A percentile compares a stretch with the other conserved stretches of the same genome.
Evolutionary conservation across 2,329 filamentous ascomycete species (phyloP).

Genomic region (Diaporthe vexans): DNA sequence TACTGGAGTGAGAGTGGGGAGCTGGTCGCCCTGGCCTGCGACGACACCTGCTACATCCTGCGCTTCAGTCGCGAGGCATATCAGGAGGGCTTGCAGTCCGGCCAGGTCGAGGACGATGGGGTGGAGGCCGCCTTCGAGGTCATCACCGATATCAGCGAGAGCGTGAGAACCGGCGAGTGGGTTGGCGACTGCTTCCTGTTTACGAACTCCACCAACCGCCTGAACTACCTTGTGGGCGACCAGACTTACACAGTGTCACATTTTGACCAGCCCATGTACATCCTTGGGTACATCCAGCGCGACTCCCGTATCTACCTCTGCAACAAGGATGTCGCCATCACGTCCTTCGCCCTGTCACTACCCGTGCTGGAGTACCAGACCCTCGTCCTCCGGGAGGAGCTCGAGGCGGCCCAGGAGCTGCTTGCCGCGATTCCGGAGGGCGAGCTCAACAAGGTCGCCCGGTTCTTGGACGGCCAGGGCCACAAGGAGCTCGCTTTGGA

Average conservation of each 20-base stretch:
- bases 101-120: constrained; percentile 88
- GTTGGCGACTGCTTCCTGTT: constrained; percentile 99
- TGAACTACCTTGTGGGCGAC: constrained; percentile 98
- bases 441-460: constrained; percentile 97
- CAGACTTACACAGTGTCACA: constrained; percentile 98
- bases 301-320: constrained; percentile 96
- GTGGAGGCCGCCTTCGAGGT: constrained; percentile 97
- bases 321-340: constrained; percentile 94
- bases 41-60: constrained; percentile 89
- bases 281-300: constrained; percentile 93
- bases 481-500: constrained; percentile 96
- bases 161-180: constrained; percentile 95
- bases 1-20: constrained; percentile 99
- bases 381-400: constrained; percentile 90
- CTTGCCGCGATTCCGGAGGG: constrained; percentile 88
- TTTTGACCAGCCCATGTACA: constrained; percentile 95
- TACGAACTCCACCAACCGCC: constrained; percentile 94
- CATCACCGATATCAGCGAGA: constrained; percentile 94
- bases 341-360: constrained; percentile 91
- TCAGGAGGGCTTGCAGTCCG: constrained; percentile 83
- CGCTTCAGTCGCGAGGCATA: constrained; percentile 93
- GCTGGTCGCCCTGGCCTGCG: constrained; percentile 91
- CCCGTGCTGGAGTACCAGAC: constrained; percentile 98
- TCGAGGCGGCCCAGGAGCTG: constrained; percentile 90
- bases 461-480: constrained; percentile 96